Evolutionary conservation across 225 moss, liverwort and hornwort species (phyloP).

Genomic region (Thuidium tamariscinum): DNA sequence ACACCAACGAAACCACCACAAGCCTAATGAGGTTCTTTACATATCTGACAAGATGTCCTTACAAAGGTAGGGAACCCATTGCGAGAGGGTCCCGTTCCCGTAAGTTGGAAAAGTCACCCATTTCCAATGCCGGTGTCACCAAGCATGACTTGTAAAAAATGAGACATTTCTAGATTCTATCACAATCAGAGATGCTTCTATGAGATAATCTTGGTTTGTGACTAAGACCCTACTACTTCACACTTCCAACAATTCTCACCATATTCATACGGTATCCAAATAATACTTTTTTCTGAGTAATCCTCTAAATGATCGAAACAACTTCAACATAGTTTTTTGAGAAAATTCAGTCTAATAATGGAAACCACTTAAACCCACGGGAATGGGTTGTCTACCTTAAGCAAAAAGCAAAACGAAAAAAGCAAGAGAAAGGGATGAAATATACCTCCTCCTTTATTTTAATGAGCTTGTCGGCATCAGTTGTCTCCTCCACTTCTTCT

Average conservation of each 20-base stretch:
- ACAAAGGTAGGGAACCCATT: not conserved
- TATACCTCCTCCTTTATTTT: conserved; percentile 50
- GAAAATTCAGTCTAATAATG: not conserved
- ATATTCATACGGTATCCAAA: not conserved
- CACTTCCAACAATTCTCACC: not conserved
- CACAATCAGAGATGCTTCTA: not conserved
- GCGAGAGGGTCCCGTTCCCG: not conserved
- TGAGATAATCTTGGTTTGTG: not conserved
- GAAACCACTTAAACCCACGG: not conserved
- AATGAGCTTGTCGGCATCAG: conserved; percentile 33
- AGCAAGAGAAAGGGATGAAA: not conserved
- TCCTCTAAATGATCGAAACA: not conserved
- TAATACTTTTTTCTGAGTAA: not conserved
- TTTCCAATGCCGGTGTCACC: not conserved
- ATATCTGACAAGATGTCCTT: not conserved
- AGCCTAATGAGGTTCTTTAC: not conserved
- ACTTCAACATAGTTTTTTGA: not conserved
- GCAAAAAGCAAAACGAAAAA: not conserved
- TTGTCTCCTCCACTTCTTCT: conserved; percentile 60
- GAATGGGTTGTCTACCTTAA: not conserved
- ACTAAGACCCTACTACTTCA: not conserved
- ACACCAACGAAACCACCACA: not conserved
- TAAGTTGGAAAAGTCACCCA: not conserved
- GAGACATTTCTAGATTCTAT: not conserved
- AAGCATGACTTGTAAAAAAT: not conserved